Base-by-base conservation (phyloP, 2,329 filamentous ascomycete species). In the Calonectria ilicicola region DNA sequence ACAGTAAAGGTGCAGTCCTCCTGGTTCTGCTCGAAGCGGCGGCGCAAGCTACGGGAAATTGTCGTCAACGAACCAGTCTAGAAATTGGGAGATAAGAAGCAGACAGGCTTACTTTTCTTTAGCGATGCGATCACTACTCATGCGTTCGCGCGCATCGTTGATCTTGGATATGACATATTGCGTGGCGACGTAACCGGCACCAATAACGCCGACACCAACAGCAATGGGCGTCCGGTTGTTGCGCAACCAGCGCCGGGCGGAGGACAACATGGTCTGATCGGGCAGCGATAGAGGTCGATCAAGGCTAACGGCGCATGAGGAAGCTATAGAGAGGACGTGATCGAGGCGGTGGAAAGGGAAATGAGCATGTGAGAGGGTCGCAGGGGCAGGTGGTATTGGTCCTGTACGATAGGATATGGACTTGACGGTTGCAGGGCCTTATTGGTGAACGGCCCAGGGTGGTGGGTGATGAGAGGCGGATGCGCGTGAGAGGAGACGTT, bases 1-100 rank as follows among this genome's bases (percentile, higher is more conserved):
- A 98, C 95, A 44, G 97, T 99, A 83, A 97, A 98, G 60, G 96
- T 98, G 86, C 97, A 99, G 85, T 99, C 97, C 83, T 98, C 96
- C 83, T 99, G 97, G 84, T 99, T 99, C 85, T 99, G 97, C 84
- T 98, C 95, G 86, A 99, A 99, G 81, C 97, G 94, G 72, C 97
- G 94, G 65, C 96, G 95, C 74, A 99, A 91, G 84, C 96, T 98
- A 80, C 32, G 49, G 44, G 65, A 58, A 15, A 14, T 12, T 3
- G 29, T 53, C 32, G 21, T 76, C 7, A 76, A 70, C 49, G 46
- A n/a, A 51, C 32, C 23, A 51, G 35, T 51, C 42, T 7, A 3
- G 27, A 42, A 40, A 26, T 47, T 19, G 47, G 14, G 12, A 19
- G 53, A 38, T 10, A 23, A 38, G 29, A 65, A 26, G 65, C 47